phyloP scores from a whole-genome alignment of 768 basidiomycete species.

The Candolleomyces eurysporus region DNA sequence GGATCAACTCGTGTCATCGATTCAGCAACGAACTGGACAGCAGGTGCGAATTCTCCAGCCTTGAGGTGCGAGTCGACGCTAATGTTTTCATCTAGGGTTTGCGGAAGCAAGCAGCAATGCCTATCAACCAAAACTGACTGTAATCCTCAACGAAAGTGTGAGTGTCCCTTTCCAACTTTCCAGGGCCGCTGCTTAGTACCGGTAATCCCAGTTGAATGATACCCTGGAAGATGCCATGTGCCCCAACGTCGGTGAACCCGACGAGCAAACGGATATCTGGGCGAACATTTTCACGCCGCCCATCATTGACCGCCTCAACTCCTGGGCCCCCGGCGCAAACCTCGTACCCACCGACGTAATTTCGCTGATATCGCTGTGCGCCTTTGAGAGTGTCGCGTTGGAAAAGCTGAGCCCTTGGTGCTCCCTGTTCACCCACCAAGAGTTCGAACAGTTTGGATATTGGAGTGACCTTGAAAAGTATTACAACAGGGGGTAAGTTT shows the following conservation, averaged over 20 bases:
- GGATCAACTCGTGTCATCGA: constrained; percentile 57
- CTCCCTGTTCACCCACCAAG: constrained; percentile 58
- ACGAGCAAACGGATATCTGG: constrained; percentile 51
- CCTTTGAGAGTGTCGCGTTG: constrained; percentile 71
- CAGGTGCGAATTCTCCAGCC: constrained; percentile 36
- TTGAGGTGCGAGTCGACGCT: neutral
- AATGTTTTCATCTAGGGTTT: constrained; percentile 46
- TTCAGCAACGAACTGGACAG: constrained; percentile 70
- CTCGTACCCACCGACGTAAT: constrained; percentile 53
- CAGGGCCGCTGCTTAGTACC: neutral
- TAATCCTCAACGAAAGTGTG: constrained; percentile 59
- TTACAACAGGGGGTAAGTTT: constrained; percentile 66
- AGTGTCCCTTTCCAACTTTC: constrained; percentile 13
- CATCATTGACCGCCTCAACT: constrained; percentile 59
- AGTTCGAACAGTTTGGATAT: constrained; percentile 71
- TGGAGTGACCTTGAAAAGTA: constrained; percentile 73
- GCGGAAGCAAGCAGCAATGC: constrained; percentile 44
- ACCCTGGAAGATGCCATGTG: constrained; percentile 71
- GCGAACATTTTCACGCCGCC: constrained; percentile 49
- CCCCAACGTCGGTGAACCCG: constrained; percentile 48
- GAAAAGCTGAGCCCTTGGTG: constrained; percentile 65
- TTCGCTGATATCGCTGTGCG: constrained; percentile 69
- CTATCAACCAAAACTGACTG: constrained; percentile 48
- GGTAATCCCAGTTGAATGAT: constrained; percentile 47
- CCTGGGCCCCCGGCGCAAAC: constrained; percentile 58